These are phyloP conservation scores for Mortierella claussenii DNA, from an alignment of 192 early-diverging fungal genomes.

Conservation along the genomic window DNA sequence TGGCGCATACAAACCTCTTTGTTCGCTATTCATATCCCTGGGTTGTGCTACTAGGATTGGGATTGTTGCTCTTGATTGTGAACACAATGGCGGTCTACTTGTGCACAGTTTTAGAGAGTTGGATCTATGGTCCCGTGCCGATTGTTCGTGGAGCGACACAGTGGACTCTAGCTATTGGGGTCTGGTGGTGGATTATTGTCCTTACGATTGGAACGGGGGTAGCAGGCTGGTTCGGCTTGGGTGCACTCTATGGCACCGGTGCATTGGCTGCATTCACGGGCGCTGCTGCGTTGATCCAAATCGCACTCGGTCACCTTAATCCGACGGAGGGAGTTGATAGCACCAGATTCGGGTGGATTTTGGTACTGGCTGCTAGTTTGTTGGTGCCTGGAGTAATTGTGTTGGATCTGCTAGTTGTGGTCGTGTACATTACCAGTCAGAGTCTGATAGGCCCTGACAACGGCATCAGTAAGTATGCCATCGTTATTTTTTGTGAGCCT, in stretches of 20 bases:
- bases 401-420: slow-evolving; percentile 11
- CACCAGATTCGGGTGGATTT: slow-evolving; percentile 12
- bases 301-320: slow-evolving; percentile 7
- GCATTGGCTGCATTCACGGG: slow-evolving; percentile 18
- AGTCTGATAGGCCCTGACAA: slow-evolving; percentile 13
- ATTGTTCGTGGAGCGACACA: slow-evolving; percentile 8
- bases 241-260: slow-evolving; percentile 30
- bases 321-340: slow-evolving; percentile 1
- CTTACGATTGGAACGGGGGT: slow-evolving; percentile 24
- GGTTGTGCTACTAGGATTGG: slow-evolving; percentile 20
- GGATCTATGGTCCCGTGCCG: slow-evolving; percentile 21
- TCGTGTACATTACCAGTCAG: slow-evolving; percentile 14
- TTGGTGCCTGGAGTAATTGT: slow-evolving; percentile 16
- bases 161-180: slow-evolving; percentile 41
- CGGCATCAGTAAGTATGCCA: slow-evolving; percentile 24
- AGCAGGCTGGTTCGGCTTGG: slow-evolving; percentile 22
- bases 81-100: slow-evolving; percentile 31
- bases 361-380: slow-evolving; percentile 10
- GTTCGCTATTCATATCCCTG: slow-evolving; percentile 27
- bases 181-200: slow-evolving; percentile 42
- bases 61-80: slow-evolving; percentile 8
- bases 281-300: slow-evolving; percentile 31
- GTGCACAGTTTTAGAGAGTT: slow-evolving; percentile 14
- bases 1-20: slow-evolving; percentile 4
- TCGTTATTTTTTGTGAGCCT: neutral